Evolutionary conservation across 2,329 filamentous ascomycete species (phyloP), one percentile per base, ranked within the genome.

Genomic region (Sodiomyces alkalinus): DNA sequence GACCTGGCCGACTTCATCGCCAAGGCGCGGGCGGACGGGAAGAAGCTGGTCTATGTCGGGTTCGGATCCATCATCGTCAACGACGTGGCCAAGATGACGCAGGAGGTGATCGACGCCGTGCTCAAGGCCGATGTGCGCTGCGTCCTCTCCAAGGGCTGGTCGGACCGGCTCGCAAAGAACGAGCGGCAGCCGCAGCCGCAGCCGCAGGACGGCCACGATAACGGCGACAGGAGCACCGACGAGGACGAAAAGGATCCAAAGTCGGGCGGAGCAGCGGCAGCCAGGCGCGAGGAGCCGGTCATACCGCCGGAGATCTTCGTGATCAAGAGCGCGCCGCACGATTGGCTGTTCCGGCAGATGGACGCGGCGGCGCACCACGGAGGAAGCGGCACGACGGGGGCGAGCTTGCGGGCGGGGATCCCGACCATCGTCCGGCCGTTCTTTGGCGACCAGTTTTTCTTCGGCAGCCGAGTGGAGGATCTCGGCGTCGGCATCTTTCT

Each of bases 371-470:
- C 81, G 6, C 90, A 98, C 48, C 90, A 98, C 46, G 90, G 90
- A 26, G 90, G 90, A 5, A 82, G 85, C 4, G 90, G 90, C 2
- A 98, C 90, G 0, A 98, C 90, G 0, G 90, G 90, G 2, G 90
- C 90, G 1, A 92, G 83, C 49, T 60, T 98, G 27, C 69, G 90
- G 29, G 86, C 86, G 1, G 90, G 90, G 3, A 72, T 93, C 5
- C 90, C 90, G 0, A 96, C 90, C 1, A 86, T 98, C 38, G 80
- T 96, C 46, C 81, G 87, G 35, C 90, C 90, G 0, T 98, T 96
- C 60, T 98, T 98, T 46, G 90, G 90, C 5, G 90, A 98, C 43
- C 90, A 98, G 48, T 94, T 80, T 62, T 98, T 98, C 61, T 96
- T 92, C 43, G 90, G 85, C 6, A 71, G 66, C 17, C 69, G 90